phyloP scores from a whole-genome alignment of 2,329 filamentous ascomycete genomes.

The Fusarium sororula region DNA sequence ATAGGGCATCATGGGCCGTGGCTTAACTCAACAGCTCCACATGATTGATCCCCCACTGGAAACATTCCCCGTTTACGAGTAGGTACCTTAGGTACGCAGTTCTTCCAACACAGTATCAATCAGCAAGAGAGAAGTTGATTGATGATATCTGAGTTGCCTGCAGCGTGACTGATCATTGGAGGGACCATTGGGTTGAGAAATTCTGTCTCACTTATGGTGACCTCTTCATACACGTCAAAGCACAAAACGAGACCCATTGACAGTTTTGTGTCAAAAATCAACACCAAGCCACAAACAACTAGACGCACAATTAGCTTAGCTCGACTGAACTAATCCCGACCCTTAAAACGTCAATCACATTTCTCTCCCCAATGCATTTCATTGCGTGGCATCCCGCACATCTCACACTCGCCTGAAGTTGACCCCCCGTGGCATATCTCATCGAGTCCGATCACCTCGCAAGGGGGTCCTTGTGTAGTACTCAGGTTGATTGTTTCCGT shows the following conservation, averaged over 20 bases:
- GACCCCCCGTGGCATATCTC: conserved; percentile 27
- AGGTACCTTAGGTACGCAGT: neutral
- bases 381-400: conserved; percentile 18
- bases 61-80: conserved; percentile 14
- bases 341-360: conserved; percentile 7
- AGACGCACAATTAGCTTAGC: conserved; percentile 1
- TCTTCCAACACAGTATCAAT: conserved; percentile 4
- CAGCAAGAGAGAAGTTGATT: neutral
- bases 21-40: conserved; percentile 15
- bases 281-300: neutral
- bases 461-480: conserved; percentile 14
- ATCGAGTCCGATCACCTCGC: conserved; percentile 27
- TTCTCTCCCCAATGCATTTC: conserved; percentile 5
- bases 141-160: neutral
- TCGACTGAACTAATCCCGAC: neutral
- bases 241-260: neutral
- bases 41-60: conserved; percentile 15
- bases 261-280: conserved; percentile 1
- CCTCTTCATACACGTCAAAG: neutral
- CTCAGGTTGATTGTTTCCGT: neutral
- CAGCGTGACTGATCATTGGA: neutral
- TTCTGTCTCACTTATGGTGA: neutral
- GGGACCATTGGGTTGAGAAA: neutral
- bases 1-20: conserved; percentile 20
- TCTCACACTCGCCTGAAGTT: conserved; percentile 18